phyloP scores from a whole-genome alignment of 371 early-diverging fungal species.

The Zopfochytrium polystomum region DNA sequence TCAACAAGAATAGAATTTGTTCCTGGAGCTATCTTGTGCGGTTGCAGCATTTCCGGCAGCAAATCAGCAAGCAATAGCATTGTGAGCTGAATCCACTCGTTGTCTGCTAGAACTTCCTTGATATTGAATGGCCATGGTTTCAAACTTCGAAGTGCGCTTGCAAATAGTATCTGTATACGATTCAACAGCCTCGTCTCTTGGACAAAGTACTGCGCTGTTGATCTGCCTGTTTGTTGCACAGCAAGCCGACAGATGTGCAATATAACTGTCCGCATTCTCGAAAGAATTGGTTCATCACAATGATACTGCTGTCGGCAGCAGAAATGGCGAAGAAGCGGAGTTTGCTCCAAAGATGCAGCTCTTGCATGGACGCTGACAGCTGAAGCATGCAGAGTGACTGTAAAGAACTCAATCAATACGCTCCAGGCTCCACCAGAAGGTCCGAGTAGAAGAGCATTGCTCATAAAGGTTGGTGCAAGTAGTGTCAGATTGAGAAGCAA shows the following conservation, averaged over 20 bases:
- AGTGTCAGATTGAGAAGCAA: conserved; percentile 28
- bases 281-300: neutral
- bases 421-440: too few relatives aligned
- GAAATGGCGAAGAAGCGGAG: too few relatives aligned
- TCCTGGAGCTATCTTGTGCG: neutral
- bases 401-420: conserved; percentile 10
- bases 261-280: neutral
- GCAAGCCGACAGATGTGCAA: neutral
- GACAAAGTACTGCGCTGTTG: neutral
- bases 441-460: neutral
- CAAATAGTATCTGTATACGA: neutral
- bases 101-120: neutral
- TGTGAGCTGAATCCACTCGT: neutral
- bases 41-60: conserved; percentile 1
- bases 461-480: conserved; percentile 14
- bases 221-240: neutral
- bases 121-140: neutral
- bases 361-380: neutral
- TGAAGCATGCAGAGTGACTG: too few relatives aligned
- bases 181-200: conserved; percentile 10
- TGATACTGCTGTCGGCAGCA: too few relatives aligned
- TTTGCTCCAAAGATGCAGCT: neutral
- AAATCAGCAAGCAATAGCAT: conserved; percentile 4
- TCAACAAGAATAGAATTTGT: neutral
- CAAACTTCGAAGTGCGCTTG: neutral